These are phyloP conservation scores for Graphilbum ipis-grandicollis DNA, from an alignment of 2,329 filamentous ascomycete genomes.

Conservation along the genomic window DNA sequence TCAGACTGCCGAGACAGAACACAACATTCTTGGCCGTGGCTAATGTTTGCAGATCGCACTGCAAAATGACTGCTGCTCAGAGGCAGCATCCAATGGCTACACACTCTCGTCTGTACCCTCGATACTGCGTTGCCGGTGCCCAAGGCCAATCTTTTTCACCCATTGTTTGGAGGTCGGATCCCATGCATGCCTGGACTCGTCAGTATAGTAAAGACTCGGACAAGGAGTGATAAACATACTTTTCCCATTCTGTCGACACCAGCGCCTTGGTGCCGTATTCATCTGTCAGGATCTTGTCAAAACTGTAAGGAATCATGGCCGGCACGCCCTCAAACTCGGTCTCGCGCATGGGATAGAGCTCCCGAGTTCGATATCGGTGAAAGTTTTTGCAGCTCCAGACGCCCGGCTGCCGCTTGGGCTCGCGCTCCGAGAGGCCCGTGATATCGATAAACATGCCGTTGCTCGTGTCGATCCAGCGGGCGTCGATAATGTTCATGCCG, in stretches of 20 bases:
- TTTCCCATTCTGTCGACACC: slow-evolving; percentile 40
- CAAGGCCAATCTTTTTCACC: no score
- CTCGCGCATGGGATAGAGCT: slow-evolving; percentile 60
- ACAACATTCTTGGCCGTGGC: no score
- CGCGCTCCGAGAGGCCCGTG: slow-evolving; percentile 54
- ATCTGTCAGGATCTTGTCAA: slow-evolving; percentile 45
- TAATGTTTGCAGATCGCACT: no score
- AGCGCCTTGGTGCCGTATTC: slow-evolving; percentile 50
- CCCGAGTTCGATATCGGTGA: slow-evolving; percentile 51
- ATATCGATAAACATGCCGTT: slow-evolving; percentile 76
- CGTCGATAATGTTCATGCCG: slow-evolving; percentile 68
- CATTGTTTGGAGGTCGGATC: slow-evolving; percentile 22
- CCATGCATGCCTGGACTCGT: slow-evolving; percentile 38
- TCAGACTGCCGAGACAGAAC: no score
- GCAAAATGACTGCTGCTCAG: no score
- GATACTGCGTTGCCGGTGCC: no score
- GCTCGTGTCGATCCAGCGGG: slow-evolving; percentile 59
- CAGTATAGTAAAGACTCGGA: not conserved
- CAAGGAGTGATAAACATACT: slow-evolving; percentile 20
- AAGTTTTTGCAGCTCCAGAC: slow-evolving; percentile 67
- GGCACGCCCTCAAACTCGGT: slow-evolving; percentile 58
- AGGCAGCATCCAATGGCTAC: no score
- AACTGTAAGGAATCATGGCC: slow-evolving; percentile 51
- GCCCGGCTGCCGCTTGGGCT: slow-evolving; percentile 39
- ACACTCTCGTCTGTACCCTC: slow-evolving; percentile 32